Conservation (phyloP, 2,329 filamentous ascomycete species). For the Curvularia sp. region DNA sequence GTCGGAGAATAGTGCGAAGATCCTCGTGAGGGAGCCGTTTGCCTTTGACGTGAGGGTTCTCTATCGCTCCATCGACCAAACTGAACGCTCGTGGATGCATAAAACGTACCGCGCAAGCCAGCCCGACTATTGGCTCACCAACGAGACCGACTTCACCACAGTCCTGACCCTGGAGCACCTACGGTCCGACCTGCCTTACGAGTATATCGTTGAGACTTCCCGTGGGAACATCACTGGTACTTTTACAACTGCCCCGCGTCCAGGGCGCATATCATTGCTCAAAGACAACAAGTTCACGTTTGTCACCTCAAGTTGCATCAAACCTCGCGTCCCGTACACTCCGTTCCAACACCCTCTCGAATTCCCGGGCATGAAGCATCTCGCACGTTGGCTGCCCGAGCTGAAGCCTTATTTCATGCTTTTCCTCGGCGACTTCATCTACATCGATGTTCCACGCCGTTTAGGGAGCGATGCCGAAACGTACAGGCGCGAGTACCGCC, state of each 20-base stretch:
- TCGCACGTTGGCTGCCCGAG: constrained; percentile 74
- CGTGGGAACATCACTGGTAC: constrained; percentile 87
- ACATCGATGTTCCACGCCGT: constrained; percentile 83
- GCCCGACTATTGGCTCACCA: constrained; percentile 62
- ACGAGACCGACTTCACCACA: constrained; percentile 83
- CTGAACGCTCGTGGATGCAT: constrained; percentile 42
- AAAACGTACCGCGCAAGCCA: constrained; percentile 42
- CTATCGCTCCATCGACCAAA: constrained; percentile 43
- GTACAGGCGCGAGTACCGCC: constrained; percentile 90
- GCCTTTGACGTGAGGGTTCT: constrained; percentile 65
- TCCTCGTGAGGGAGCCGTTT: constrained; percentile 86
- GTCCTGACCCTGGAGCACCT: constrained; percentile 72
- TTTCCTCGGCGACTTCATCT: constrained; percentile 86
- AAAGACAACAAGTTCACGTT: constrained; percentile 82
- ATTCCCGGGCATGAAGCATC: constrained; percentile 78
- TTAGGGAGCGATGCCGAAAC: constrained; percentile 75
- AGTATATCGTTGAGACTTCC: constrained; percentile 70
- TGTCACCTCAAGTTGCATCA: constrained; percentile 89
- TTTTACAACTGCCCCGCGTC: constrained; percentile 77
- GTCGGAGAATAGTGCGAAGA: constrained; percentile 77
- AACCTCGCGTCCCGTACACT: constrained; percentile 88
- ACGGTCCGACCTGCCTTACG: constrained; percentile 75
- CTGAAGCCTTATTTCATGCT: constrained; percentile 77
- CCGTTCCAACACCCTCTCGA: constrained; percentile 82
- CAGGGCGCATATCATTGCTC: constrained; percentile 66